Evolutionary conservation across 192 early-diverging fungal species (phyloP).

Genomic region (Jimgerdemannia lactiflua): DNA sequence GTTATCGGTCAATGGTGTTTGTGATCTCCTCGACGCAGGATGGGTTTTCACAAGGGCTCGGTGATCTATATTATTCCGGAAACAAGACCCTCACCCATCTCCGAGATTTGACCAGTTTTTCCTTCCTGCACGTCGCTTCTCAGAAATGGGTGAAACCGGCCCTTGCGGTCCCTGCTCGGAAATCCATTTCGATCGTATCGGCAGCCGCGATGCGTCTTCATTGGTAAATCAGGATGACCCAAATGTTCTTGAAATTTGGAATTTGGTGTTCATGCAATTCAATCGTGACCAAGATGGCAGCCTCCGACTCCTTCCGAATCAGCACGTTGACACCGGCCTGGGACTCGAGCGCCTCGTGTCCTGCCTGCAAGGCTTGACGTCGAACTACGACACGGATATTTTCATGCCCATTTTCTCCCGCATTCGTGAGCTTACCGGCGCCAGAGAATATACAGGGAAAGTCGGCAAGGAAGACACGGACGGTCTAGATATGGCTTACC

Average conservation of each 20-base stretch:
- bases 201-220: slow-evolving; percentile 81
- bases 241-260: slow-evolving; percentile 98
- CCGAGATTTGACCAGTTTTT: too few relatives aligned
- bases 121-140: background rate
- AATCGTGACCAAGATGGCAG: slow-evolving; percentile 92
- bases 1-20: slow-evolving; percentile 1
- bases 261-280: slow-evolving; percentile 99
- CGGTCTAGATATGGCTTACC: slow-evolving; percentile 98
- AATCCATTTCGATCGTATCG: slow-evolving; percentile 98
- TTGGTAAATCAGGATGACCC: slow-evolving; percentile 98
- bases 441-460: slow-evolving; percentile 79
- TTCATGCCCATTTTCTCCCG: slow-evolving; percentile 78
- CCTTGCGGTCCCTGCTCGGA: slow-evolving; percentile 98
- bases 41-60: background rate
- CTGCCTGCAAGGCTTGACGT: slow-evolving; percentile 88
- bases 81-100: too few relatives aligned
- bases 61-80: background rate
- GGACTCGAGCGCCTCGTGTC: slow-evolving; percentile 95
- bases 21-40: background rate
- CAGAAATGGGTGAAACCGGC: slow-evolving; percentile 96
- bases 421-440: slow-evolving; percentile 88
- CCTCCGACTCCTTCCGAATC: slow-evolving; percentile 86
- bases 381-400: slow-evolving; percentile 98
- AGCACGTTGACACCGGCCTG: slow-evolving; percentile 98
- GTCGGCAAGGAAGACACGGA: slow-evolving; percentile 89